These are phyloP conservation scores for Kwoniella sp. DNA, from an alignment of 768 basidiomycete species.

Conservation along the genomic window DNA sequence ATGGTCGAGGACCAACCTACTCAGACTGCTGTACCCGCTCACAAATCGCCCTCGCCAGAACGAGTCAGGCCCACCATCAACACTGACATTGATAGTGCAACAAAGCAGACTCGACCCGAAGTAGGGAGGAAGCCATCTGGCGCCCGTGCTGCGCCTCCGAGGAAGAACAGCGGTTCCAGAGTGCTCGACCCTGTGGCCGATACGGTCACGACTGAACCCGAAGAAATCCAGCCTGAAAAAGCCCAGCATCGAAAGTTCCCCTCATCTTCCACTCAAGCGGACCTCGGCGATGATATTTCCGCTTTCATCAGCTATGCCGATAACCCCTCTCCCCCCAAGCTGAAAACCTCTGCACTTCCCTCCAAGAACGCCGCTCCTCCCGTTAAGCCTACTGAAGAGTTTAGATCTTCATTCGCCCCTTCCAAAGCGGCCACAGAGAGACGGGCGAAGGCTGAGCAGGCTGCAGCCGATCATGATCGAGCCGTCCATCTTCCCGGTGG, in stretches of 20 bases:
- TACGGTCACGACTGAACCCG: slow-evolving; percentile 38
- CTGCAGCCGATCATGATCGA: slow-evolving; percentile 77
- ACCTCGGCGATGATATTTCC: slow-evolving; percentile 46
- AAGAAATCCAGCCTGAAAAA: neutral
- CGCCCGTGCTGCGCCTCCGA: slow-evolving; percentile 52
- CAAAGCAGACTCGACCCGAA: slow-evolving; percentile 14
- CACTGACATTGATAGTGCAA: slow-evolving; percentile 27
- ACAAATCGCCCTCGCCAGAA: slow-evolving; percentile 19
- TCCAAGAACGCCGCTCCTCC: slow-evolving; percentile 32
- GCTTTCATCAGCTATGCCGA: slow-evolving; percentile 46
- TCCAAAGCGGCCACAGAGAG: slow-evolving; percentile 81
- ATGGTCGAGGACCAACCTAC: slow-evolving; percentile 41
- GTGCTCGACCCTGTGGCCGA: slow-evolving; percentile 31
- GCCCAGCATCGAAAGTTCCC: slow-evolving; percentile 6
- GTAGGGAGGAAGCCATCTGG: slow-evolving; percentile 55
- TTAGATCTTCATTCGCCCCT: slow-evolving; percentile 84
- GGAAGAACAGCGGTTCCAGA: slow-evolving; percentile 26
- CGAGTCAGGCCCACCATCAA: slow-evolving; percentile 36
- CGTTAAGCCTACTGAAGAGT: slow-evolving; percentile 56
- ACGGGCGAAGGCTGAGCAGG: slow-evolving; percentile 78
- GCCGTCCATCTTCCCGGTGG: slow-evolving; percentile 73
- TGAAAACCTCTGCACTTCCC: slow-evolving; percentile 2
- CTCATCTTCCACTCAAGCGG: slow-evolving; percentile 21
- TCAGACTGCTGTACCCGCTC: slow-evolving; percentile 1
- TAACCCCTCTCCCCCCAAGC: slow-evolving; percentile 42